A percentile compares a stretch with the other conserved stretches of the same genome.
phyloP scores from a whole-genome alignment of 73 alveolate species.

The Paramecium tetraurelia region DNA sequence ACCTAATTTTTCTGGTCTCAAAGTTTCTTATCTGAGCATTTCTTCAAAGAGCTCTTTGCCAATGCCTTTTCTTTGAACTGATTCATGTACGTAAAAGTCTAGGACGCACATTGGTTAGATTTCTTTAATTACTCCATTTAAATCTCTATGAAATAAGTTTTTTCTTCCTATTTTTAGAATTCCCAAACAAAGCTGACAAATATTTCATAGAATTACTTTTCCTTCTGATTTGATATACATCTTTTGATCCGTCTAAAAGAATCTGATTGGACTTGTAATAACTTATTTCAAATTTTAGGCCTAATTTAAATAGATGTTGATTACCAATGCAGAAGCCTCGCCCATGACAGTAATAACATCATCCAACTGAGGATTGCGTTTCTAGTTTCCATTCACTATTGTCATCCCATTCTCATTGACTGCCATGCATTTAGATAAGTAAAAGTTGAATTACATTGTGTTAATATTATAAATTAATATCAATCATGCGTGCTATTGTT shows the following conservation, averaged over 20 bases:
- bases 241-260: slow-evolving; percentile 69
- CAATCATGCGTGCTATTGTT: background rate
- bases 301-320: background rate
- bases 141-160: slow-evolving; percentile 82
- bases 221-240: slow-evolving; percentile 71
- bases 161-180: slow-evolving; percentile 88
- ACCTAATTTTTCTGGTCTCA: slow-evolving; percentile 88
- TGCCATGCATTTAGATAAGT: background rate
- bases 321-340: slow-evolving; percentile 30
- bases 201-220: background rate
- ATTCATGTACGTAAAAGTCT: slow-evolving; percentile 95
- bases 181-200: slow-evolving; percentile 70
- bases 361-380: slow-evolving; percentile 17
- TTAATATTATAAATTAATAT: background rate
- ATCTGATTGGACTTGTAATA: slow-evolving; percentile 57
- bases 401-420: slow-evolving; percentile 30
- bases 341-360: slow-evolving; percentile 21
- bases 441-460: slow-evolving; percentile 18
- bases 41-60: slow-evolving; percentile 89
- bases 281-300: slow-evolving; percentile 5
- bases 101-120: slow-evolving; percentile 91
- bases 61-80: slow-evolving; percentile 85
- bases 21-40: slow-evolving; percentile 82
- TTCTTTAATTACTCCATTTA: slow-evolving; percentile 79
- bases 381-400: background rate